Evolutionary conservation across 2,329 filamentous ascomycete genomes (phyloP).

Genomic region (Stromatinia cepivora): DNA sequence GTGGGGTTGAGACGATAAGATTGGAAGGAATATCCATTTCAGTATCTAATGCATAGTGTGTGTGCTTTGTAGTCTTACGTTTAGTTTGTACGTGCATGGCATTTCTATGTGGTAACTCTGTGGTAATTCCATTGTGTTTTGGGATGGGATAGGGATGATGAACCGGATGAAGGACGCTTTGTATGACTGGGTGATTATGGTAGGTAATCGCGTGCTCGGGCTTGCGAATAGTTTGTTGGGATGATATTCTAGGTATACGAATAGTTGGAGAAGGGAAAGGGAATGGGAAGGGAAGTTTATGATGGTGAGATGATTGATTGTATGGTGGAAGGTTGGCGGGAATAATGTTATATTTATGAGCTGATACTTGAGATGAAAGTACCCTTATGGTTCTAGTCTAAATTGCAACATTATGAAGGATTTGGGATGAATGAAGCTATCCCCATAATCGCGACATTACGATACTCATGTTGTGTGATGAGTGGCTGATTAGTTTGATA

Average conservation of each 20-base stretch:
- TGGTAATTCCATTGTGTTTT: constrained; percentile 2
- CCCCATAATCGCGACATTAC: background rate
- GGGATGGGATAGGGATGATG: background rate
- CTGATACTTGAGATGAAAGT: background rate
- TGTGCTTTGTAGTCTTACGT: background rate
- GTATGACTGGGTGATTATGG: background rate
- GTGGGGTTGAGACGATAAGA: background rate
- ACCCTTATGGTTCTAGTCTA: background rate
- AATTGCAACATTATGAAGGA: background rate
- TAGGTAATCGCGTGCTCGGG: background rate
- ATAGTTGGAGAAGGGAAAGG: background rate
- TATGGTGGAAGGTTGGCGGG: background rate
- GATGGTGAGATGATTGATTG: background rate
- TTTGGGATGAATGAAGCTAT: background rate
- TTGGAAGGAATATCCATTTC: background rate
- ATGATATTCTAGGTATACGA: background rate
- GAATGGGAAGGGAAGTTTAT: background rate
- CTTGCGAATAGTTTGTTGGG: background rate
- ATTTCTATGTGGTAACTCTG: constrained; percentile 17
- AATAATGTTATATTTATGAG: background rate
- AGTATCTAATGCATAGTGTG: background rate
- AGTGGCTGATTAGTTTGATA: background rate
- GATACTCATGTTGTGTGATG: background rate
- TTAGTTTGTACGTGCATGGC: background rate
- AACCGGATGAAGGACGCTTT: background rate